phyloP scores from a whole-genome alignment of 106 monocot species.

The Apostasia ramifera region DNA sequence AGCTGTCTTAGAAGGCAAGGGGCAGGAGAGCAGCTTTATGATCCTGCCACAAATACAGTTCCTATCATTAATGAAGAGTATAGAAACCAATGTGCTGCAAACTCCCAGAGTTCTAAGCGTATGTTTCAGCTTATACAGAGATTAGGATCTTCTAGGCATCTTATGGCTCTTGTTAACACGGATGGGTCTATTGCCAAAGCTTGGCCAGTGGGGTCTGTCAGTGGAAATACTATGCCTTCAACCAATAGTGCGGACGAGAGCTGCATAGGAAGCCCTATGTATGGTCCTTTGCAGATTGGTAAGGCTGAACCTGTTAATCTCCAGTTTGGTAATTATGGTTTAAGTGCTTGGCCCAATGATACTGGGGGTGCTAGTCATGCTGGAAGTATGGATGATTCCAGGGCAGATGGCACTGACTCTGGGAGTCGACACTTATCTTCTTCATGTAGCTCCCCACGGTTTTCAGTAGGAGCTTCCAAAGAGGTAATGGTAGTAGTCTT shows the following conservation, averaged over 20 bases:
- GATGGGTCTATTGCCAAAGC: constrained; percentile 44
- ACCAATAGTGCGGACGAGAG: constrained; percentile 12
- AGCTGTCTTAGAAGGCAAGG: constrained; percentile 42
- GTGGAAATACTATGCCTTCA: constrained; percentile 6
- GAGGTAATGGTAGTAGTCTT: constrained; percentile 30
- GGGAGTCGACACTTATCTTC: constrained; percentile 60
- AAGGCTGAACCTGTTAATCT: constrained; percentile 19
- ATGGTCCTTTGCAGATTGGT: constrained; percentile 18
- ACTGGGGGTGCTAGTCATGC: constrained; percentile 34
- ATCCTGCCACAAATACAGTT: constrained; percentile 36
- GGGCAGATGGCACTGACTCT: constrained; percentile 34
- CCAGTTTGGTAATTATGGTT: constrained; percentile 42
- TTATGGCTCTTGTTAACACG: constrained; percentile 40
- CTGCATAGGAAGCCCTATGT: constrained; percentile 19
- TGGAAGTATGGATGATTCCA: constrained; percentile 37
- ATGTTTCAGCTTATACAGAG: constrained; percentile 54
- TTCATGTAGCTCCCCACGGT: constrained; percentile 65
- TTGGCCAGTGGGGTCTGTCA: constrained; percentile 18
- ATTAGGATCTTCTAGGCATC: constrained; percentile 32
- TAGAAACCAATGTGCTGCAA: constrained; percentile 41
- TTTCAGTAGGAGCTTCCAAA: constrained; percentile 53
- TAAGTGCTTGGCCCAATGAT: constrained; percentile 49
- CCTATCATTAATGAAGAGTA: constrained; percentile 40
- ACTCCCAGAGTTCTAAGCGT: constrained; percentile 36
- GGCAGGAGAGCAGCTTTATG: constrained; percentile 33